phyloP scores from a whole-genome alignment of 176 grass and related monocot genomes.

The Zea mays region Zm-B73-REFERENCE-NAM-5.0 NC_050099.1:75873501-75874000 shows the following conservation, averaged over 20 bases:
- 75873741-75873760: conserved; percentile 74
- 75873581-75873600: background rate
- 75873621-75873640: conserved; percentile 21
- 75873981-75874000: conserved; percentile 46
- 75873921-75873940: conserved; percentile 76
- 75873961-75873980: conserved; percentile 40
- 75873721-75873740: conserved; percentile 20
- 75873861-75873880: conserved; percentile 58
- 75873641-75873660: conserved; percentile 24
- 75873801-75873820: conserved; percentile 63
- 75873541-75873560: background rate
- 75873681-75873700: conserved; percentile 1
- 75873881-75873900: conserved; percentile 73
- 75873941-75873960: conserved; percentile 50
- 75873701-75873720: conserved; percentile 12
- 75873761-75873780: conserved; percentile 71
- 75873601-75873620: conserved; percentile 15
- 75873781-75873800: conserved; percentile 65
- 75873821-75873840: conserved; percentile 48
- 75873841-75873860: conserved; percentile 53
- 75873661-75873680: background rate
- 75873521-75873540: background rate
- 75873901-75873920: conserved; percentile 67
- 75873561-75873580: conserved; percentile 6
- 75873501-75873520: background rate